Evolutionary conservation across 345 rosid genomes (phyloP), one percentile per base, ranked within the genome.

Genomic region (Gossypium thurberi): DNA sequence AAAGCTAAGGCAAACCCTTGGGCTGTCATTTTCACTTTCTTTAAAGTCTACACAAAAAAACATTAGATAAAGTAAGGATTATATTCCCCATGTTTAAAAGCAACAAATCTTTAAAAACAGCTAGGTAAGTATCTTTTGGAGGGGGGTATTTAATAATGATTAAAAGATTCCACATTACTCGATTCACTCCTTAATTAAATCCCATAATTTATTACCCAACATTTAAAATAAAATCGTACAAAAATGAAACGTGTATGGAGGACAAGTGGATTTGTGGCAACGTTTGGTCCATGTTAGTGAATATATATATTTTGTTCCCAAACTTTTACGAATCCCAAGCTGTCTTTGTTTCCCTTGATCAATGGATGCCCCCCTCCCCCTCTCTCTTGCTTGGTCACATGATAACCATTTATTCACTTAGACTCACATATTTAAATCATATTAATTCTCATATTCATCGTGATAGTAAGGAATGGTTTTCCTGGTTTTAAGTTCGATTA

Each of bases 301-400:
- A 57, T 4, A 10, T 8, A 15, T 50, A 10, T 50, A 6, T n/a
- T 17, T 17, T 52, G n/a, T 55, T 33, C 40, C 40, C 40, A 4
- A 33, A 33, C 6, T 80, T 80, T 80, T 73, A 18, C 81, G 71
- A 76, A 81, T 72, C 80, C 84, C 86, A 76, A 76, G 77, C 82
- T 78, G 82, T 81, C 78, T 77, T 59, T 78, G 61, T 65, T 28
- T 53, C 65, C 17, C 21, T 21, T 17, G 37, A 70, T 63, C 69
- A 62, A 57, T 21, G 28, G 28, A 56, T 62, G 46, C 15, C 69
- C 71, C 51, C 33, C 21, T 18, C 58, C 65, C 53, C 40, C 40
- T 33, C 40, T 33, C 1, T 47, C 51, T 61, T 71, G 75, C 88
- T 82, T 84, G 77, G 55, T 87, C 95, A 90, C 91, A 86, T 86